Evolutionary conservation across 805 yeast species (phyloP).

Genomic region (Zygosaccharomyces lentus): DNA sequence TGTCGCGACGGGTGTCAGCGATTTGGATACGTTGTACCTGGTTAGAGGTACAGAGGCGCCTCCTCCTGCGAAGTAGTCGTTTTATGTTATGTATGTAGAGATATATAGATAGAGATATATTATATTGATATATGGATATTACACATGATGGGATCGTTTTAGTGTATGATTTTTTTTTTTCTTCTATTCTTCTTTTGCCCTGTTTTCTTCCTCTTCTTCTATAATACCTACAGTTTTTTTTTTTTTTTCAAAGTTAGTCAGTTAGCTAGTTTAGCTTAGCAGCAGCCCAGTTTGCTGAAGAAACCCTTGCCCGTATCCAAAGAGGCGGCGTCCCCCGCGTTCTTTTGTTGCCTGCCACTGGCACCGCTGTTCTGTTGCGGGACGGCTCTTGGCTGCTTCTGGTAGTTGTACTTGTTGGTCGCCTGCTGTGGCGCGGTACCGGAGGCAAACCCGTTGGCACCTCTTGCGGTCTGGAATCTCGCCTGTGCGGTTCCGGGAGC

Average conservation of each 20-base stretch:
- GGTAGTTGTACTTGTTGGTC: slow-evolving; percentile 18
- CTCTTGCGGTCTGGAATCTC: slow-evolving; percentile 13
- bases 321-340: slow-evolving; percentile 18
- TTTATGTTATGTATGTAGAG: slow-evolving; percentile 2
- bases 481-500: slow-evolving; percentile 4
- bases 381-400: slow-evolving; percentile 21
- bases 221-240: slow-evolving; percentile 2
- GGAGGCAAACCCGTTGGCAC: slow-evolving; percentile 32
- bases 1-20: slow-evolving; percentile 18
- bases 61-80: neutral
- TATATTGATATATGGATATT: slow-evolving; percentile 2
- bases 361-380: slow-evolving; percentile 12
- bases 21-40: slow-evolving; percentile 27
- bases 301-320: slow-evolving; percentile 30
- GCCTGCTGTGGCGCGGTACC: slow-evolving; percentile 20
- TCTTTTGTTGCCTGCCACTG: slow-evolving; percentile 8
- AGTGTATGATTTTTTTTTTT: neutral
- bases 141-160: slow-evolving; percentile 2
- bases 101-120: neutral
- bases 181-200: neutral
- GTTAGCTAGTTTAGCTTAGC: too few species aligned
- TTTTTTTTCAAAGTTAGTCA: neutral
- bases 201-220: neutral
- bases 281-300: slow-evolving; percentile 35
- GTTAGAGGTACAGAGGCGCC: slow-evolving; percentile 24